Base-by-base conservation (phyloP, 2,329 filamentous ascomycete genomes). In the Zymoseptoria passerinii region DNA sequence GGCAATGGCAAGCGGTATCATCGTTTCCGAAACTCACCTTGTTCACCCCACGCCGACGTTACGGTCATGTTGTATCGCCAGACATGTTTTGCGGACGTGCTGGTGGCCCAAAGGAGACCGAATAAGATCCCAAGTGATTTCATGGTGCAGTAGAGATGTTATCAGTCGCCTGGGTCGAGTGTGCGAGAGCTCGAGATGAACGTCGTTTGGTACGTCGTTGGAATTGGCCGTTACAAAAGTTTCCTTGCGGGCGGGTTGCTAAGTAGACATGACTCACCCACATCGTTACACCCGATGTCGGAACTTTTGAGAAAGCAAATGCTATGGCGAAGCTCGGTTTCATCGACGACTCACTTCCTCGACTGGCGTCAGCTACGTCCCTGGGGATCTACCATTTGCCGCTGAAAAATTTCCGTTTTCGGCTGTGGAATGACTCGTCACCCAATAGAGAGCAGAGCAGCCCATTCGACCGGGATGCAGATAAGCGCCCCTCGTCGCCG, bases 31-130 rank as follows among this genome's bases (percentile, higher is more conserved):
- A 3, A 9, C 48, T 16, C 28, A 60, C 60, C 62, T 51, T 58
- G 52, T 19, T 57, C 53, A 19, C 55, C 56, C 57, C 56, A 62
- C n/a, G 44, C 56, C 8, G 53, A 50, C 29, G 59, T 55, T 8
- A 64, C 53, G 9, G 62, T 64, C 23, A 62, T 52, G 53, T 64
- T 64, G 52, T 64, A 64, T 20, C 59, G 55, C 9, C 62, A 55
- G 4, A 62, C 28, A 7, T 59, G 51, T 28, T 29, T 52, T 6
- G 55, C 53, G 8, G 10, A 18, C 8, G n/a, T 18, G 48, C 8
- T 50, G 10, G n/a, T 5, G 18, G 48, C 48, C 48, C 48, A 50
- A 4, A 50, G 48, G 3, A 50, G 48, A 13, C 18, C n/a, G 8
- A 18, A 8, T 4, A 50, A 18, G 16, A 50, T n/a, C 18, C n/a